phyloP scores from a whole-genome alignment of 208 protist species.

The Acanthamoeba culbertsoni region DNA sequence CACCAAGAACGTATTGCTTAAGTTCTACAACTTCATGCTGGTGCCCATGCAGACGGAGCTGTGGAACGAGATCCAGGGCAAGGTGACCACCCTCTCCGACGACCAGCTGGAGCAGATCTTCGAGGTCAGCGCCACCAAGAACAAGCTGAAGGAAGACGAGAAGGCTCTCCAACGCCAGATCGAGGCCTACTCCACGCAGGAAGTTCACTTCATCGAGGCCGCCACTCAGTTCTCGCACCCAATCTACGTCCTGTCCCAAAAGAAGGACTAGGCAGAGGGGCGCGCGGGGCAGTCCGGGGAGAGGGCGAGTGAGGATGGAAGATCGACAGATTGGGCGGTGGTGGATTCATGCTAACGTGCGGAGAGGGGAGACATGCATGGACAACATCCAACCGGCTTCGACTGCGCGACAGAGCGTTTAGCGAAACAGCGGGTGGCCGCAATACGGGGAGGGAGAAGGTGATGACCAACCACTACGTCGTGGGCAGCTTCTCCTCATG shows the following conservation, averaged over 20 bases:
- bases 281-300: no score
- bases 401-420: no score
- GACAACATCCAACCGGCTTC: no score
- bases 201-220: constrained; percentile 64
- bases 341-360: no score
- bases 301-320: no score
- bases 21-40: constrained; percentile 82
- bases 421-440: no score
- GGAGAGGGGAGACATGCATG: no score
- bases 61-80: constrained; percentile 76
- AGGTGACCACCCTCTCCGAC: constrained; percentile 67
- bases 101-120: constrained; percentile 74
- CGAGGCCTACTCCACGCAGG: constrained; percentile 67
- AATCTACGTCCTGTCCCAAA: constrained; percentile 8
- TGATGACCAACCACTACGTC: no score
- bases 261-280: not conserved
- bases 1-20: constrained; percentile 79
- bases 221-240: constrained; percentile 70
- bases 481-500: no score
- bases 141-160: constrained; percentile 73
- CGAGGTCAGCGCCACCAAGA: constrained; percentile 71
- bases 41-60: constrained; percentile 79
- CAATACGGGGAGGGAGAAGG: no score
- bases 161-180: constrained; percentile 67
- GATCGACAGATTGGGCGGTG: no score